phyloP scores from a whole-genome alignment of 2,329 filamentous ascomycete species.

The Apiospora rasikravindrae region DNA sequence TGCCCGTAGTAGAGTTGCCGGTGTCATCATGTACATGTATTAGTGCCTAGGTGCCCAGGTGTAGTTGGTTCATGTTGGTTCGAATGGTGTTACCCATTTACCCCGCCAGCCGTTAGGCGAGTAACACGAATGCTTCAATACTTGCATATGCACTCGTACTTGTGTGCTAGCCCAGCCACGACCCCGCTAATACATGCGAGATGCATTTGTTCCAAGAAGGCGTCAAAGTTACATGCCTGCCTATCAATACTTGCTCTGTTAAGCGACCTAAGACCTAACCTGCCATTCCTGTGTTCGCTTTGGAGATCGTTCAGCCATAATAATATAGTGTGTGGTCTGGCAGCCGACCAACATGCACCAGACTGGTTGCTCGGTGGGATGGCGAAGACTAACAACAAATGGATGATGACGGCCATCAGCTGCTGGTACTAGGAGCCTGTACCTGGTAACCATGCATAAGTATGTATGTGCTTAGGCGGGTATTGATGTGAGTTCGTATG shows the following conservation, averaged over 20 bases:
- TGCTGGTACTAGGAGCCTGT: not conserved
- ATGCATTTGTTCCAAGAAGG: not conserved
- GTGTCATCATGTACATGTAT: constrained; percentile 2
- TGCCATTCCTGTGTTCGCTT: no score
- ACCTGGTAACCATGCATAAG: not conserved
- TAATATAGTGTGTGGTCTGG: no score
- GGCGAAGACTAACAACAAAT: no score
- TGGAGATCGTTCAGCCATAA: no score
- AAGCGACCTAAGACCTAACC: no score
- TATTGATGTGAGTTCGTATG: not conserved
- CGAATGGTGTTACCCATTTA: not conserved
- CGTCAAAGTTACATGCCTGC: not conserved
- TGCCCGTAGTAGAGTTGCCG: not conserved
- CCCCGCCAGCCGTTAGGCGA: constrained; percentile 9
- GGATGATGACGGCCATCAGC: no score
- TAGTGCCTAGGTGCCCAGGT: not conserved
- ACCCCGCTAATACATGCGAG: not conserved
- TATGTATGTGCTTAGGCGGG: not conserved
- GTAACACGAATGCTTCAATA: not conserved
- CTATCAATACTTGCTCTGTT: not conserved
- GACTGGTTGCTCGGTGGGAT: no score
- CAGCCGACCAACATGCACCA: no score
- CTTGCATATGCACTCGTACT: not conserved
- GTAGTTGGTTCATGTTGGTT: not conserved
- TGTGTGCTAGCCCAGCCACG: not conserved